Percentiles rank a stretch among this genome's conserved stretches.
Conservation (phyloP, 306 rosid species). For the Casuarina cunninghamiana region DNA sequence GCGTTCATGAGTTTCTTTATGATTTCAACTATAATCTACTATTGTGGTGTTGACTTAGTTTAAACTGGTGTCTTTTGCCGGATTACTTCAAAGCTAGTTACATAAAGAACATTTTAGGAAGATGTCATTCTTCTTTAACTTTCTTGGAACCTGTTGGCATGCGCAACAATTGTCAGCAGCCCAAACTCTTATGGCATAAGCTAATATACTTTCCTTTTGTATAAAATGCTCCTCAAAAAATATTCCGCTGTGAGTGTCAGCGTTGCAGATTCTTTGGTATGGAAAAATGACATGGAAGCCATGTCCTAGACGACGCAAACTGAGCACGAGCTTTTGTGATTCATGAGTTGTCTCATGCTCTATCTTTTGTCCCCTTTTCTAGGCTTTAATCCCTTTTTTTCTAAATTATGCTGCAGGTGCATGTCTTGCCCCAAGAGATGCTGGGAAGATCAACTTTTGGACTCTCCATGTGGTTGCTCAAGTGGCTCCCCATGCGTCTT, state of each 20-base stretch:
- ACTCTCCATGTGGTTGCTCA: conserved; percentile 82
- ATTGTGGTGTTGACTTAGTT: neutral
- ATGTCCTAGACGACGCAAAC: neutral
- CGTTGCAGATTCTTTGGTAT: conserved; percentile 24
- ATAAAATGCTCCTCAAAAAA: conserved; percentile 12
- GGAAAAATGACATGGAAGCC: conserved; percentile 36
- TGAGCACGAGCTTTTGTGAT: neutral
- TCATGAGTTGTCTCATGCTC: conserved; percentile 23
- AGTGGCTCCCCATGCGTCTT: conserved; percentile 72
- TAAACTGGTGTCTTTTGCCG: neutral
- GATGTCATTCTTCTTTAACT: conserved; percentile 33
- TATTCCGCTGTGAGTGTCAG: conserved; percentile 27
- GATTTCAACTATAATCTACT: neutral
- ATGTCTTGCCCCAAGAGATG: conserved; percentile 87
- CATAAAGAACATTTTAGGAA: conserved; percentile 5
- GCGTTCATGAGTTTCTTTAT: neutral
- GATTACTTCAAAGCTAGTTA: conserved; percentile 16
- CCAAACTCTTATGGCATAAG: conserved; percentile 35
- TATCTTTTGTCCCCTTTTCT: conserved; percentile 37
- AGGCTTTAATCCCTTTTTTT: neutral
- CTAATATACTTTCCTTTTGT: conserved; percentile 29
- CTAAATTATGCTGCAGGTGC: conserved; percentile 57
- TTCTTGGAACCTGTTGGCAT: conserved; percentile 65
- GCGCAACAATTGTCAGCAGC: conserved; percentile 60
- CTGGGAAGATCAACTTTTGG: conserved; percentile 95